Percentiles rank a stretch among this genome's conserved stretches.
phyloP scores from a whole-genome alignment of 352 stramenopile species.

The Pythium oligandrum region DNA sequence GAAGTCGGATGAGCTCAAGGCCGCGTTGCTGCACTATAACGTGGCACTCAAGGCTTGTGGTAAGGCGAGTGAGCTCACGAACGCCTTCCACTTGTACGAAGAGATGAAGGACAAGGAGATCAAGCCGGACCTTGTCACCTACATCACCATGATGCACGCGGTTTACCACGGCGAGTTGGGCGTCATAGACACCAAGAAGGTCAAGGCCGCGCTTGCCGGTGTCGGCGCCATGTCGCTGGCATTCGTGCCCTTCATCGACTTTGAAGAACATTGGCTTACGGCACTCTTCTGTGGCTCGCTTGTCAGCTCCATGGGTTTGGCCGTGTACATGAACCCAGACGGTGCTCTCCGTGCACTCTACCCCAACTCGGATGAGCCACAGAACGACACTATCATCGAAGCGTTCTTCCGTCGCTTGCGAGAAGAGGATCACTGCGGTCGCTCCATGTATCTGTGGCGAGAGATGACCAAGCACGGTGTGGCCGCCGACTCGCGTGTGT shows the following conservation, averaged over 20 bases:
- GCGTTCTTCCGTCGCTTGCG: constrained; percentile 78
- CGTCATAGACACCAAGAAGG: constrained; percentile 55
- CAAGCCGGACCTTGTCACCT: constrained; percentile 65
- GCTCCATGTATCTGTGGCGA: constrained; percentile 82
- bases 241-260: constrained; percentile 67
- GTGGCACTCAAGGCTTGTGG: constrained; percentile 71
- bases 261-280: constrained; percentile 68
- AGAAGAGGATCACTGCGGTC: constrained; percentile 82
- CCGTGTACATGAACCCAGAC: constrained; percentile 82
- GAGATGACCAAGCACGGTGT: constrained; percentile 78
- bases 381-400: constrained; percentile 60
- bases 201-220: constrained; percentile 57
- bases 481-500: constrained; percentile 60
- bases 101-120: constrained; percentile 80
- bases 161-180: constrained; percentile 79
- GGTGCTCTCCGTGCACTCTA: constrained; percentile 77
- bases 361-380: constrained; percentile 69
- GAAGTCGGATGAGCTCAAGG: constrained; percentile 4
- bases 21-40: constrained; percentile 72
- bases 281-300: constrained; percentile 71
- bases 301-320: constrained; percentile 75
- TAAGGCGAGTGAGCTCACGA: constrained; percentile 61
- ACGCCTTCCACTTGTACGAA: constrained; percentile 79
- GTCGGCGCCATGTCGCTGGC: constrained; percentile 49
- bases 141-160: constrained; percentile 86